Evolutionary conservation across 768 basidiomycete genomes (phyloP).

Genomic region (Pleurotus citrinopileatus): DNA sequence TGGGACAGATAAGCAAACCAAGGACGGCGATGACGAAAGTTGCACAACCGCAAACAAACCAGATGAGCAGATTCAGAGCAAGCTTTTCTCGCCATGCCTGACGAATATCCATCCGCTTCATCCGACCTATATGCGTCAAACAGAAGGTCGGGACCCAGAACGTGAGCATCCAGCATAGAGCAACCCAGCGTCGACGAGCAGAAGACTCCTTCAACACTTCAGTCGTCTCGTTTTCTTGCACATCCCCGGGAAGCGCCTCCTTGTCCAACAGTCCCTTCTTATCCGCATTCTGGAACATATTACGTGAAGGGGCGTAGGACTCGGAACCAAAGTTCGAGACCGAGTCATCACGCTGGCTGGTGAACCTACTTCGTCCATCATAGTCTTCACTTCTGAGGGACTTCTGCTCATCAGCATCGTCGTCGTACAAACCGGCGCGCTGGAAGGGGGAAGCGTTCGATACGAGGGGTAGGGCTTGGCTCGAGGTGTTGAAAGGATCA

Average conservation of each 20-base stretch:
- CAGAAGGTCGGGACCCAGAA: conserved; percentile 84
- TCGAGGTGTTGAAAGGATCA: conserved; percentile 60
- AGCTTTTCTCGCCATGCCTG: conserved; percentile 99
- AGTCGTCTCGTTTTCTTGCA: conserved; percentile 83
- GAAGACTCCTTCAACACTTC: conserved; percentile 84
- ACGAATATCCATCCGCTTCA: conserved; percentile 91
- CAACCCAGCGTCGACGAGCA: conserved; percentile 84
- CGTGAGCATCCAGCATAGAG: conserved; percentile 84
- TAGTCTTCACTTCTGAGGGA: conserved; percentile 76
- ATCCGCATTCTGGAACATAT: conserved; percentile 91
- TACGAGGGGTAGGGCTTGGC: conserved; percentile 80
- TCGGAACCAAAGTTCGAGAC: conserved; percentile 86
- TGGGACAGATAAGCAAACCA: conserved; percentile 89
- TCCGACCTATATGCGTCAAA: conserved; percentile 73
- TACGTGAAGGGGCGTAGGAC: conserved; percentile 89
- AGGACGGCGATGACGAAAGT: conserved; percentile 92
- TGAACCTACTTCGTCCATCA: conserved; percentile 75
- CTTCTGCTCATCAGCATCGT: conserved; percentile 74
- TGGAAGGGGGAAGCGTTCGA: conserved; percentile 80
- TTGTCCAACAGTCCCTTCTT: conserved; percentile 73
- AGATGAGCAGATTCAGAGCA: conserved; percentile 92
- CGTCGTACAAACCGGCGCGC: conserved; percentile 71
- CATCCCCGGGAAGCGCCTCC: conserved; percentile 81
- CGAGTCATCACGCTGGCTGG: conserved; percentile 74
- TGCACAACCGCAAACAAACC: conserved; percentile 87